A percentile compares a stretch with the other conserved stretches of the same genome.
phyloP scores from a whole-genome alignment of 2,329 filamentous ascomycete species.

The Calonectria pteridis region DNA sequence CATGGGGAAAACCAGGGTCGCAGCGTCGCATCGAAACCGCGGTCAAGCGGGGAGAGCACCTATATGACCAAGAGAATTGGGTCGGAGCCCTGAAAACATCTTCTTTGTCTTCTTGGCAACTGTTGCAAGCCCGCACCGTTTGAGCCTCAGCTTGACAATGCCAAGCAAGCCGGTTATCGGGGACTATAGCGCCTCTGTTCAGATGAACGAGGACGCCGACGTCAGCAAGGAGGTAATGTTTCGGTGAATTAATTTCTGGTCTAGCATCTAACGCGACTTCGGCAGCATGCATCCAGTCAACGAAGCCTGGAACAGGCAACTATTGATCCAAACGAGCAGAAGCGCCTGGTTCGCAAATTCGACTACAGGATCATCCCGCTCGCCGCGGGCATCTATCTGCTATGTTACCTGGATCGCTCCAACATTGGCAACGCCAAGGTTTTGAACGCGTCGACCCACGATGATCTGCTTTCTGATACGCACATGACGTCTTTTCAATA shows the following conservation, averaged over 20 bases:
- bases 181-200: constrained; percentile 5
- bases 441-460: constrained; percentile 50
- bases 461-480: constrained; percentile 58
- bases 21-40: not conserved
- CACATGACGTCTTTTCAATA: constrained; percentile 63
- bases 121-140: not conserved
- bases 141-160: not conserved
- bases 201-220: constrained; percentile 8
- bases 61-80: constrained; percentile 1
- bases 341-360: constrained; percentile 15
- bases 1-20: constrained; percentile 10
- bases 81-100: not conserved
- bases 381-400: constrained; percentile 45
- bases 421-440: constrained; percentile 62
- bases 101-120: not conserved
- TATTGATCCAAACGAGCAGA: not conserved
- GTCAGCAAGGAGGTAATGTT: not conserved
- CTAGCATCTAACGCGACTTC: not conserved
- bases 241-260: not conserved
- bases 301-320: not conserved
- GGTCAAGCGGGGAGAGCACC: not conserved
- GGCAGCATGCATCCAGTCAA: not conserved
- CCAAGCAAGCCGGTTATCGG: constrained; percentile 1
- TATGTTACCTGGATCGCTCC: constrained; percentile 65
- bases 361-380: constrained; percentile 40